These are phyloP conservation scores for Alternaria arbusti DNA, from an alignment of 2,329 filamentous ascomycete species.

Conservation along the genomic window DNA sequence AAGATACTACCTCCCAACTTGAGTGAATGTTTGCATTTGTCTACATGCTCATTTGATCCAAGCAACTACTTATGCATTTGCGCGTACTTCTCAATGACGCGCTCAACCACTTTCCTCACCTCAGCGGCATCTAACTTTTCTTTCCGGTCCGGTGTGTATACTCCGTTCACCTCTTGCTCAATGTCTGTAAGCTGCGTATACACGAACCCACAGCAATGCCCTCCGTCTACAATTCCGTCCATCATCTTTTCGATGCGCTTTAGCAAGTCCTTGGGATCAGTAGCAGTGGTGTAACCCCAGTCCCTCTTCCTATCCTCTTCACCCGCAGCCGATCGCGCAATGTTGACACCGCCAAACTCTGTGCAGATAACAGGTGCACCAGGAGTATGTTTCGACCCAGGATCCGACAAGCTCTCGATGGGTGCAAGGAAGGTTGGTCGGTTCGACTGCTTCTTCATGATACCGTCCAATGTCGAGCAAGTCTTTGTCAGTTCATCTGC, in stretches of 20 bases:
- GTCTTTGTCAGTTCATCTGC: constrained; percentile 61
- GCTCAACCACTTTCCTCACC: constrained; percentile 65
- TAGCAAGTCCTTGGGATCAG: constrained; percentile 65
- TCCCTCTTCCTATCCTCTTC: constrained; percentile 52
- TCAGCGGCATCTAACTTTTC: constrained; percentile 63
- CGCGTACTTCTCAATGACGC: constrained; percentile 38
- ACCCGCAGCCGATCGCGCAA: constrained; percentile 54
- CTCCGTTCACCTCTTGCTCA: constrained; percentile 72
- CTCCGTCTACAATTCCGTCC: constrained; percentile 63
- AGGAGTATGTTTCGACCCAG: constrained; percentile 58
- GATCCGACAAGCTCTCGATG: constrained; percentile 40
- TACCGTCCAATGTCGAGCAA: constrained; percentile 61
- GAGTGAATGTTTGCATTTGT: not conserved
- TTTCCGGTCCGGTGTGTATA: constrained; percentile 68
- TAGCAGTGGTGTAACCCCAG: constrained; percentile 74
- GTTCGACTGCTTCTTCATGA: constrained; percentile 60
- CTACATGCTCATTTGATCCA: not conserved
- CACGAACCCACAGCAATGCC: constrained; percentile 67
- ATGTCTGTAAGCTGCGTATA: constrained; percentile 70
- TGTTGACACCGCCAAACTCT: constrained; percentile 73
- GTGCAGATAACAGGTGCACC: constrained; percentile 69
- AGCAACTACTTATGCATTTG: constrained; percentile 22
- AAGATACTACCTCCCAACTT: not conserved
- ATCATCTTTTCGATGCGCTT: constrained; percentile 65
- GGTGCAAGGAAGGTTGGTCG: constrained; percentile 63